A percentile compares a stretch with the other conserved stretches of the same genome.
Conservation (phyloP, 441 rosid genomes). For the Erysimum cheiri region DNA sequence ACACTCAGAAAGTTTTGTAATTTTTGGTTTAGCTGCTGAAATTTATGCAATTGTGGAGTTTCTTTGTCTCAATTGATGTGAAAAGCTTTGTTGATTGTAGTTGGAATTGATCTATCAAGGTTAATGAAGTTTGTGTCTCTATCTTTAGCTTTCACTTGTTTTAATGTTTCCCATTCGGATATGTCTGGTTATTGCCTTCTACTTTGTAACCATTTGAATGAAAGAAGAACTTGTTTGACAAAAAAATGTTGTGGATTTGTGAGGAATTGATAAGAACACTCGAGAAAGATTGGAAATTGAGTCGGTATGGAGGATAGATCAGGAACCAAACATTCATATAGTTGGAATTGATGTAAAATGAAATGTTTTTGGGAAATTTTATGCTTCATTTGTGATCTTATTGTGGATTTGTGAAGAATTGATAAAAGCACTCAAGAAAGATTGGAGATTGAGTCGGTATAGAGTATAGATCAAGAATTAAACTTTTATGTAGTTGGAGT, state of each 20-base stretch:
- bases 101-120: background rate
- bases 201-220: too few species aligned
- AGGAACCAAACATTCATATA: background rate
- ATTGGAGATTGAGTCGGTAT: background rate
- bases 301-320: background rate
- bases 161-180: too few species aligned
- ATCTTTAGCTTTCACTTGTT: too few species aligned
- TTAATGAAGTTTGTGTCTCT: too few species aligned
- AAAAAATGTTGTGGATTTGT: background rate
- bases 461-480: background rate
- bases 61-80: slow-evolving; percentile 15
- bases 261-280: background rate
- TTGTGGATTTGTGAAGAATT: background rate
- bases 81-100: slow-evolving; percentile 19
- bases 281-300: background rate
- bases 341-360: too few species aligned
- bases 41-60: background rate
- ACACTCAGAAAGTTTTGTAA: background rate
- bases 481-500: too few species aligned
- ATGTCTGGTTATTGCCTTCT: too few species aligned
- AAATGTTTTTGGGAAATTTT: background rate
- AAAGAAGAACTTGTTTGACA: too few species aligned
- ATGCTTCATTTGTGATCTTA: background rate
- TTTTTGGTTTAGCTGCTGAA: background rate
- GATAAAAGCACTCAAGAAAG: background rate